Evolutionary conservation across 495 filamentous ascomycete species (phyloP).

Genomic region (Hyphodiscus hymeniophilus): DNA sequence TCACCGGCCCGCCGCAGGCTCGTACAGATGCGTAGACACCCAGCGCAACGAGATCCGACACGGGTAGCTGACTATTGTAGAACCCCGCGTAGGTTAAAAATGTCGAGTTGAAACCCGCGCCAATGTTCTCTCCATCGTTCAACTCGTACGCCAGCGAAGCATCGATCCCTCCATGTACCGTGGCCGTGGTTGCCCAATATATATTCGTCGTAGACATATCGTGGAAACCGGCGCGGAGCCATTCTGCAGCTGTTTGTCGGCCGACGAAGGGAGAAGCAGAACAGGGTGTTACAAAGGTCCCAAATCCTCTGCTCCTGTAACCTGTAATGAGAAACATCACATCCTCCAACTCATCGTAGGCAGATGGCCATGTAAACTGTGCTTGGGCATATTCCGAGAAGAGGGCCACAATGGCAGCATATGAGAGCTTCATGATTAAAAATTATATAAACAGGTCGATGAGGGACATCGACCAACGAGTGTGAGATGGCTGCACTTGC

Average conservation of each 20-base stretch:
- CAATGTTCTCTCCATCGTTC: conserved; percentile 47
- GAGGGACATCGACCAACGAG: conserved; percentile 6
- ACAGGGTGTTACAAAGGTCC: conserved; percentile 49
- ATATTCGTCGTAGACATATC: conserved; percentile 51
- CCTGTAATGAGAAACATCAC: conserved; percentile 51
- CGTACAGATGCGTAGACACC: conserved; percentile 49
- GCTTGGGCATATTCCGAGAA: conserved; percentile 24
- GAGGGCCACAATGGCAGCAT: conserved; percentile 4
- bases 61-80: conserved; percentile 37
- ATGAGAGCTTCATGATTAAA: conserved; percentile 20
- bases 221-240: conserved; percentile 54
- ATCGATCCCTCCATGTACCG: conserved; percentile 44
- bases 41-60: conserved; percentile 50
- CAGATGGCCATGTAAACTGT: conserved; percentile 51
- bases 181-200: conserved; percentile 24
- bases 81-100: conserved; percentile 46
- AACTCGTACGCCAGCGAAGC: conserved; percentile 53
- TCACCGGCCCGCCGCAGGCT: conserved; percentile 47
- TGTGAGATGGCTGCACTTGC: conserved; percentile 16
- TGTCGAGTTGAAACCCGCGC: conserved; percentile 47
- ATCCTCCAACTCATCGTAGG: conserved; percentile 54
- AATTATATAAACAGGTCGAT: conserved; percentile 9
- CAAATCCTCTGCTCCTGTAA: conserved; percentile 43
- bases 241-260: conserved; percentile 50
- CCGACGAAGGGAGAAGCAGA: conserved; percentile 42